A percentile compares a stretch with the other conserved stretches of the same genome.
phyloP scores from a whole-genome alignment of 805 yeast species.

The Debaryomyces hansenii region DNA sequence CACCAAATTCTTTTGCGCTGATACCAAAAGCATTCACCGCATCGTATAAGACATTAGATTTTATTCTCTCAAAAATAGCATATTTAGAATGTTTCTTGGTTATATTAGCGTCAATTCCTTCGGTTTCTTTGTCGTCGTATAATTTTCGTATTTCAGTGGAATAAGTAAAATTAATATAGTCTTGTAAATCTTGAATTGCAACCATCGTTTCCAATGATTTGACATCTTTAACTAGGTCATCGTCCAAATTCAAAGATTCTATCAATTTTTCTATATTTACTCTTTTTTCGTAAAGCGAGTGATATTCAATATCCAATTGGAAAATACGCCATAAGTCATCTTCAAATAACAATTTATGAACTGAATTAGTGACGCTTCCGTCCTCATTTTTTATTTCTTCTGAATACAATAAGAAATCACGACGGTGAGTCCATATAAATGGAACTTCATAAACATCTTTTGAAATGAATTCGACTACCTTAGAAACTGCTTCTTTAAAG shows the following conservation, averaged over 20 bases:
- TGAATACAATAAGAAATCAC: conserved; percentile 75
- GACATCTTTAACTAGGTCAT: conserved; percentile 56
- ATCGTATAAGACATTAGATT: conserved; percentile 60
- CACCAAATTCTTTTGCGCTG: conserved; percentile 78
- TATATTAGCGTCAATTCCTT: conserved; percentile 22
- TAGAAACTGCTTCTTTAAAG: conserved; percentile 68
- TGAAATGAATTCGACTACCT: conserved; percentile 68
- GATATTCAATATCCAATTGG: conserved; percentile 83
- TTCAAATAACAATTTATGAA: conserved; percentile 60
- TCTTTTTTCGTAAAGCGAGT: conserved; percentile 76
- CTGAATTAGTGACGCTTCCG: conserved; percentile 33
- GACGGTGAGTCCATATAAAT: conserved; percentile 91
- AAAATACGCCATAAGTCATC: conserved; percentile 93
- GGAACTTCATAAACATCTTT: conserved; percentile 89
- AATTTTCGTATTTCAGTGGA: conserved; percentile 57
- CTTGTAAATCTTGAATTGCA: conserved; percentile 84
- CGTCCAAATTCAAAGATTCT: conserved; percentile 54
- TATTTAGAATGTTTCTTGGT: conserved; percentile 59
- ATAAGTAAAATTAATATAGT: conserved; percentile 74
- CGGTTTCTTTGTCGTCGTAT: conserved; percentile 32
- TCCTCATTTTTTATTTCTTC: conserved; percentile 44
- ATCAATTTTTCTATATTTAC: conserved; percentile 58
- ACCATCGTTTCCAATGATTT: conserved; percentile 61
- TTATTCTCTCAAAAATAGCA: conserved; percentile 65
- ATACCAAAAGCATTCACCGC: conserved; percentile 74